Evolutionary conservation across 345 rosid species (phyloP), one percentile per base, ranked within the genome.

Genomic region (Eucalyptus cloeziana): DNA sequence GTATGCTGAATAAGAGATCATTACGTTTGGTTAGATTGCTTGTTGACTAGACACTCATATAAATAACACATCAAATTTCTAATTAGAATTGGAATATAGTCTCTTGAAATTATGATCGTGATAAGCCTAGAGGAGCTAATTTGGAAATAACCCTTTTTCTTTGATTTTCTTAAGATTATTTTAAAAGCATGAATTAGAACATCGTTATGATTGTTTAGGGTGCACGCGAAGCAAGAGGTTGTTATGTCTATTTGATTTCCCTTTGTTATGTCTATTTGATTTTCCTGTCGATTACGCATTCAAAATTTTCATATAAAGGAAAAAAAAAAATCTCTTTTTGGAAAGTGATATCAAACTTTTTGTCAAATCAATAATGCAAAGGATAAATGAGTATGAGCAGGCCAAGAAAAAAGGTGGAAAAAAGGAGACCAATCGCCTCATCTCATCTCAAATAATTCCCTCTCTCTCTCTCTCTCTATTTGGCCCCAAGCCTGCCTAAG

Each of bases 31-130:
- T 21, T 37, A 76, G 47, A 76, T 76, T 7, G 27, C 14, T 37
- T 4, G 15, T 3, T 1, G 2, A 6, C 2, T 40, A 4, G 24
- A 76, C 27, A 40, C 9, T 40, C 15, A 6, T 11, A 22, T 22
- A 40, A 76, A 10, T 21, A 19, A 37, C 14, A 76, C 14, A 37
- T 3, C 47, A 11, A 5, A 10, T 19, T 71, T 40, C 8, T 71
- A 0, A 37, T 40, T 71, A 17, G 45, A 71, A 37, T 5, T 37
- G 45, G 14, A 37, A 40, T 21, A 21, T 11, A 76, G 8, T 40
- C 27, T 5, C 47, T 76, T 2, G 1, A 40, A 40, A 7, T 11
- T 76, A 5, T 16, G 2, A 76, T 76, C 1, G 15, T 3, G 43
- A 76, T 37, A 12, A 71, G 45, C 8, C 14, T 3, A 37, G 25